These are phyloP conservation scores for Fonsecaea pedrosoi DNA, from an alignment of 2,329 filamentous ascomycete species.

Conservation along the genomic window DNA sequence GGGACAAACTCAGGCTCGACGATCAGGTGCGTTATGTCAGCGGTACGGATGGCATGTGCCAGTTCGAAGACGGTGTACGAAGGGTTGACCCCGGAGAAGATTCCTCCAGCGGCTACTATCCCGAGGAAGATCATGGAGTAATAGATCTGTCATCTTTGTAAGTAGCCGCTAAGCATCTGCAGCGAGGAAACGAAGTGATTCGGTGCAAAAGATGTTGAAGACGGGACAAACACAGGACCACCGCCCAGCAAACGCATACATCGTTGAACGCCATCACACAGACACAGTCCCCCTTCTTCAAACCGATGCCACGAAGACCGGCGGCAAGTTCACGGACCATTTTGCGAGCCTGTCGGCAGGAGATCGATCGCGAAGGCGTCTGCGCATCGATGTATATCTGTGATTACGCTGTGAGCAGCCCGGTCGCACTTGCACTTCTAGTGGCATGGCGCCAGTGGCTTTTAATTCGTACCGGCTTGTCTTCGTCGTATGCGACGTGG, in stretches of 20 bases:
- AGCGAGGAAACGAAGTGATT: not conserved
- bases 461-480: conserved; percentile 47
- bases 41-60: conserved; percentile 53
- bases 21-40: conserved; percentile 54
- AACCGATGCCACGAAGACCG: conserved; percentile 48
- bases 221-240: not conserved
- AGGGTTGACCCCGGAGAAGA: conserved; percentile 60
- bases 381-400: conserved; percentile 56
- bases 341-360: conserved; percentile 18
- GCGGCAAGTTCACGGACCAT: conserved; percentile 59
- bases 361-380: conserved; percentile 47
- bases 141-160: conserved; percentile 35
- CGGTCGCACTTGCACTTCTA: not conserved
- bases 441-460: not conserved
- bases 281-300: conserved; percentile 58
- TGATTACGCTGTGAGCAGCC: not conserved
- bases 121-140: conserved; percentile 49
- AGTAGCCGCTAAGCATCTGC: not conserved
- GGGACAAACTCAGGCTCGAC: conserved; percentile 45
- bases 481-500: conserved; percentile 52
- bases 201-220: not conserved
- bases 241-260: conserved; percentile 13
- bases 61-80: conserved; percentile 56
- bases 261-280: conserved; percentile 64
- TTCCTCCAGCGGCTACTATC: conserved; percentile 56